Conservation (phyloP, 768 basidiomycete genomes). For the Naganishia vaughanmartiniae region DNA sequence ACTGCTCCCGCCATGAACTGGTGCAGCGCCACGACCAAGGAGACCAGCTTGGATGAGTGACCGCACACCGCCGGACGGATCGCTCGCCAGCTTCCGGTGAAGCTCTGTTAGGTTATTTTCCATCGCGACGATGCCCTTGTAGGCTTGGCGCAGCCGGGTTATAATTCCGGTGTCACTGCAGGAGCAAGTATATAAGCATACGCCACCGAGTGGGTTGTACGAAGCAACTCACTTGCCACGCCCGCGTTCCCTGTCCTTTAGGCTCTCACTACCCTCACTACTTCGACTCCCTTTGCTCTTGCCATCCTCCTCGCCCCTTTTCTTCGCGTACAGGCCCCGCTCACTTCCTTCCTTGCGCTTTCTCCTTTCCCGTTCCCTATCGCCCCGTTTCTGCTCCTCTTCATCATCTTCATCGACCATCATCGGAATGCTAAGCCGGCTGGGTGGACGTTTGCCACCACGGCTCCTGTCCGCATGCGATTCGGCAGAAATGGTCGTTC, state of each 20-base stretch:
- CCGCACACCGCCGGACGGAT: conserved; percentile 43
- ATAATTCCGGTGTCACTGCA: conserved; percentile 56
- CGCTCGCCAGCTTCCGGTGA: conserved; percentile 69
- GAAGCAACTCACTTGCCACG: conserved; percentile 49
- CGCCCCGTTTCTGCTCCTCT: conserved; percentile 2
- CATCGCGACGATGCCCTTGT: conserved; percentile 74
- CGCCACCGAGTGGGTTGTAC: neutral
- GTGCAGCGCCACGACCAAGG: conserved; percentile 29
- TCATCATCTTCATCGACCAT: conserved; percentile 4
- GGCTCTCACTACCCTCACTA: conserved; percentile 52
- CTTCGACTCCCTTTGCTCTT: conserved; percentile 44
- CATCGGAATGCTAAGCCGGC: neutral
- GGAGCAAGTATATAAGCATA: conserved; percentile 31
- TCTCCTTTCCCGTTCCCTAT: conserved; percentile 42
- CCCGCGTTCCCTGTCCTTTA: conserved; percentile 52
- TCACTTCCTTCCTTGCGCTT: conserved; percentile 51
- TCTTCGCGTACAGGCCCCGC: conserved; percentile 35
- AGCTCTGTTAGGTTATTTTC: conserved; percentile 76
- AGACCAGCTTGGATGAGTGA: conserved; percentile 53
- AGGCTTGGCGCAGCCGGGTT: conserved; percentile 57
- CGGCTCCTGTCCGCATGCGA: conserved; percentile 8
- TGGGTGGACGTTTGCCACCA: conserved; percentile 26
- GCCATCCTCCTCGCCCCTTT: conserved; percentile 38
- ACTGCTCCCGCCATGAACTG: conserved; percentile 31
- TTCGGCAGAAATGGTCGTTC: conserved; percentile 16